phyloP scores from a whole-genome alignment of 352 stramenopile genomes.

The Pythium brachiatum region DNA sequence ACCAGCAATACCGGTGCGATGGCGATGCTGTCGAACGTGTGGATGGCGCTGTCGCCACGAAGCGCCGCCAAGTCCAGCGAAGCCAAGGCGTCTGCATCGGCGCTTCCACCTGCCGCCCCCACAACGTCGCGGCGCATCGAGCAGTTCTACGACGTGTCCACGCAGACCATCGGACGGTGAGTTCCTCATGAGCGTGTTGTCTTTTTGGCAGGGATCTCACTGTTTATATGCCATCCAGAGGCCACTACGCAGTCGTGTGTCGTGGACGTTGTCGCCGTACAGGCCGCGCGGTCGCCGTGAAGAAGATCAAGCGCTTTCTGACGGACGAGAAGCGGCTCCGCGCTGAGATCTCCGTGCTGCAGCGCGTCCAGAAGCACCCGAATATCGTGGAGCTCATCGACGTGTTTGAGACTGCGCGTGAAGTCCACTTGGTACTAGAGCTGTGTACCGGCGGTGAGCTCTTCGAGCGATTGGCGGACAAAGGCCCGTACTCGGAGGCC shows the following conservation, averaged over 20 bases:
- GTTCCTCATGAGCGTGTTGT: background rate
- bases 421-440: conserved; percentile 79
- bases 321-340: conserved; percentile 63
- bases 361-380: conserved; percentile 52
- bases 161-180: conserved; percentile 47
- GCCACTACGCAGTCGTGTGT: conserved; percentile 70
- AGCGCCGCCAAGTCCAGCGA: background rate
- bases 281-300: conserved; percentile 60
- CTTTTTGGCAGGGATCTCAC: background rate
- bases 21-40: conserved; percentile 25
- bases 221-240: conserved; percentile 28
- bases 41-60: conserved; percentile 24
- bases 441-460: conserved; percentile 81
- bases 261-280: conserved; percentile 52
- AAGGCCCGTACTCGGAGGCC: conserved; percentile 79
- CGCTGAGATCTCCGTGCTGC: conserved; percentile 63
- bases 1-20: conserved; percentile 5
- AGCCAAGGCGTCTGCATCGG: background rate
- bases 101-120: background rate
- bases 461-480: conserved; percentile 76
- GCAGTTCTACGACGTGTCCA: conserved; percentile 57
- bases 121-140: conserved; percentile 36
- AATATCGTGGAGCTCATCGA: conserved; percentile 82
- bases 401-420: conserved; percentile 74
- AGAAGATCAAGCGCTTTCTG: conserved; percentile 84